phyloP scores from a whole-genome alignment of 345 rosid genomes.

The Eucalyptus sideroxylon region DNA sequence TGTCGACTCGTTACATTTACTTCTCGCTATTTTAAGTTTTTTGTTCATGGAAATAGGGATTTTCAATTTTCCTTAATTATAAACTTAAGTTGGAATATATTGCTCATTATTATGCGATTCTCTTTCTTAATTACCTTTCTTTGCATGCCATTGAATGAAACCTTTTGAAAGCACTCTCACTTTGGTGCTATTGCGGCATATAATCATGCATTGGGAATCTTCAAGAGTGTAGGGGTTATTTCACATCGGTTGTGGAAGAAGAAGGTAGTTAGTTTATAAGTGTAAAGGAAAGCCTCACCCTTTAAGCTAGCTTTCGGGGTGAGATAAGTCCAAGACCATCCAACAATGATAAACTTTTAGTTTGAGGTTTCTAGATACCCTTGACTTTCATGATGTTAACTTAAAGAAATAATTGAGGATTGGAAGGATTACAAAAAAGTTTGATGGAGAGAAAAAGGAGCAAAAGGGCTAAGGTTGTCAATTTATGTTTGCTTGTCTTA shows the following conservation, averaged over 20 bases:
- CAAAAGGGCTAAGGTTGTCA: background rate
- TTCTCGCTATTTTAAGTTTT: no score
- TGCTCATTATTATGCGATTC: no score
- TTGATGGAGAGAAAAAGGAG: background rate
- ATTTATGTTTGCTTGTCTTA: background rate
- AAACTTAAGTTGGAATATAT: no score
- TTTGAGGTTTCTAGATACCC: background rate
- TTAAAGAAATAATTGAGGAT: background rate
- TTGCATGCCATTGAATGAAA: background rate
- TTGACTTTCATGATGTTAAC: background rate
- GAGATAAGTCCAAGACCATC: no score
- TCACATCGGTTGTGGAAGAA: rapidly evolving
- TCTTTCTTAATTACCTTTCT: background rate
- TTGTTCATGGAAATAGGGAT: no score
- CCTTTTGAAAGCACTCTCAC: background rate
- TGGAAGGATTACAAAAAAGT: background rate
- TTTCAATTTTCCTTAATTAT: no score
- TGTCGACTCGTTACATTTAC: no score
- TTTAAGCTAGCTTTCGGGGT: no score
- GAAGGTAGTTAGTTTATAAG: rapidly evolving
- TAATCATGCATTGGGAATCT: background rate
- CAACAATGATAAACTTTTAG: rapidly evolving
- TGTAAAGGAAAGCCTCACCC: rapidly evolving
- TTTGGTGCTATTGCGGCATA: background rate
- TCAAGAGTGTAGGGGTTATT: background rate